A percentile compares a stretch with the other conserved stretches of the same genome.
Evolutionary conservation across 2,329 filamentous ascomycete genomes (phyloP).

Genomic region (Passalora sequoiae): DNA sequence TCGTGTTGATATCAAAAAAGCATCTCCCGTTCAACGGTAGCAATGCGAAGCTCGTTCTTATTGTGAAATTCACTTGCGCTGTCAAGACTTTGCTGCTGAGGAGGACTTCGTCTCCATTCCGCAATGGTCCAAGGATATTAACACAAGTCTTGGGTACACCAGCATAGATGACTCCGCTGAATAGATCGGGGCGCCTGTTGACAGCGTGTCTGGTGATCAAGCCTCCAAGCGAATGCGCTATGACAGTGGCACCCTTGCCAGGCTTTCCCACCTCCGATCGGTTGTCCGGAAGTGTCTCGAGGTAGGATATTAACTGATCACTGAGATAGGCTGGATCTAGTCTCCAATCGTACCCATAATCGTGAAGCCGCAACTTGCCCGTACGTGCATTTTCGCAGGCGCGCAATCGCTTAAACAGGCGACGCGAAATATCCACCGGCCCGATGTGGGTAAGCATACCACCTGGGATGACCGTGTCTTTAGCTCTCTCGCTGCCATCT

Average conservation of each 20-base stretch:
- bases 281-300: slow-evolving; percentile 72
- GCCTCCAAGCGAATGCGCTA: slow-evolving; percentile 83
- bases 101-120: slow-evolving; percentile 88
- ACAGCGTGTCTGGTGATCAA: slow-evolving; percentile 83
- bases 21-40: slow-evolving; percentile 82
- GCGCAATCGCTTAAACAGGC: slow-evolving; percentile 71
- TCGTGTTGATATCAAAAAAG: slow-evolving; percentile 77
- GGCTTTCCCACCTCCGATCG: slow-evolving; percentile 48
- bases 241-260: slow-evolving; percentile 67
- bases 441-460: slow-evolving; percentile 91
- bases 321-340: slow-evolving; percentile 75
- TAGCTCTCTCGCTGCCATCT: slow-evolving; percentile 78
- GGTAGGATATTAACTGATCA: slow-evolving; percentile 63
- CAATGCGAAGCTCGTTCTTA: slow-evolving; percentile 78
- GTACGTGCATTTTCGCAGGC: slow-evolving; percentile 67
- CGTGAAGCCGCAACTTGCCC: slow-evolving; percentile 72
- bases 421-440: slow-evolving; percentile 80
- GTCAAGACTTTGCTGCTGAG: slow-evolving; percentile 85
- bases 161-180: slow-evolving; percentile 78
- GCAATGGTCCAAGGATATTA: slow-evolving; percentile 83
- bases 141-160: slow-evolving; percentile 81
- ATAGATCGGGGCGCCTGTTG: slow-evolving; percentile 77
- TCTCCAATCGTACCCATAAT: slow-evolving; percentile 95
- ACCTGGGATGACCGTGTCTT: slow-evolving; percentile 73
- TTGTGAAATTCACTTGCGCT: slow-evolving; percentile 86